Evolutionary conservation across 768 basidiomycete genomes (phyloP).

Genomic region (Mycena chlorophos): DNA sequence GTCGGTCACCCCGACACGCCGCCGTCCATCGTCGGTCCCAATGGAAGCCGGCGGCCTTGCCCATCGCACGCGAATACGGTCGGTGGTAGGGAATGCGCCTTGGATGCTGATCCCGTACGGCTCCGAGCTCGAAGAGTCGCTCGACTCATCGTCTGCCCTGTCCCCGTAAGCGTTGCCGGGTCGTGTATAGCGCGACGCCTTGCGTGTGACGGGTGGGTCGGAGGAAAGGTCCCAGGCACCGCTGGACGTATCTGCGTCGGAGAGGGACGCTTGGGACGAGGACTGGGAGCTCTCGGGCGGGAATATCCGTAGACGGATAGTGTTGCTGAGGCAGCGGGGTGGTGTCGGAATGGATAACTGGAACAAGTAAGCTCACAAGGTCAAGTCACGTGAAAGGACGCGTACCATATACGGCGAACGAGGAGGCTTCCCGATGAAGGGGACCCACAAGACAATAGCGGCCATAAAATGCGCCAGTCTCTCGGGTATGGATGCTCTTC

Average conservation of each 20-base stretch:
- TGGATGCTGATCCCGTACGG: conserved; percentile 67
- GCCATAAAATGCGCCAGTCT: conserved; percentile 75
- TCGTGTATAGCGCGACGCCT: conserved; percentile 49
- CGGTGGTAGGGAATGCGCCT: conserved; percentile 77
- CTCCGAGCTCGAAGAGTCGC: conserved; percentile 61
- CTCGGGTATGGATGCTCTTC: conserved; percentile 57
- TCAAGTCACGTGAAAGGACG: conserved; percentile 9
- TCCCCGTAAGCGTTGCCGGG: conserved; percentile 58
- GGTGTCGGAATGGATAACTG: conserved; percentile 79
- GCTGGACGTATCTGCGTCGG: conserved; percentile 59
- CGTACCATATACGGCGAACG: conserved; percentile 73
- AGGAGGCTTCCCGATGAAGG: conserved; percentile 66
- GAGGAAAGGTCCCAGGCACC: conserved; percentile 74
- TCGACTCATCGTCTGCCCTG: conserved; percentile 82
- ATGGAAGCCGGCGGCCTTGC: conserved; percentile 59
- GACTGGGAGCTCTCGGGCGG: conserved; percentile 55
- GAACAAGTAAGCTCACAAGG: conserved; percentile 3
- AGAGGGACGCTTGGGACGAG: conserved; percentile 70
- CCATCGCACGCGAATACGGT: conserved; percentile 77
- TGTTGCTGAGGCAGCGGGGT: conserved; percentile 69
- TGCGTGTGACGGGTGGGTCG: conserved; percentile 72
- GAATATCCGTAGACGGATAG: conserved; percentile 72
- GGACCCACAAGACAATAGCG: conserved; percentile 74
- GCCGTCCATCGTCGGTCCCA: conserved; percentile 49
- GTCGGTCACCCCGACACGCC: conserved; percentile 69